Evolutionary conservation across 306 rosid species (phyloP), one percentile per base, ranked within the genome.

Genomic region (Vicia villosa): DNA sequence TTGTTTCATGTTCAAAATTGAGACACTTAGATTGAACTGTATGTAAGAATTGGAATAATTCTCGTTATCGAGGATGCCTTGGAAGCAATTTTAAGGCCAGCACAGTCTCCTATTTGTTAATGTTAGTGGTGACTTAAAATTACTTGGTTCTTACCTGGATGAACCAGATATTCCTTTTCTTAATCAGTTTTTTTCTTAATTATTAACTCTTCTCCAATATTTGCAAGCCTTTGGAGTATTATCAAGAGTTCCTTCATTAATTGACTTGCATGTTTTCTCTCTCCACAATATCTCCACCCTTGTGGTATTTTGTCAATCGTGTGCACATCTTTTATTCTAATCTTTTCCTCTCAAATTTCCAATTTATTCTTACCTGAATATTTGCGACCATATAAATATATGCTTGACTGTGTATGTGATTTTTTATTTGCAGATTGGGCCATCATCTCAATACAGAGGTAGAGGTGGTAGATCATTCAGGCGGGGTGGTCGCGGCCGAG

Each of bases 381-480:
- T 20, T 56, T 69, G 75, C 56, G n/a, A 66, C 66, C 52, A 60
- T 51, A 38, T 71, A 56, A 41, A 61, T 81, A 54, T 80, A 69
- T 72, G 78, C 74, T 68, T 75, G 72, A 54, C 73, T 84, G 82
- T 75, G 67, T 77, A 72, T 66, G 78, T 61, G 65, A 84, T 69
- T 84, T 76, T 51, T 66, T 74, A 57, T 85, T 77, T 80, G 82
- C 92, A 88, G 92, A 82, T 77, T 60, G 90, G 80, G 79, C 76
- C 82, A 57, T 81, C 82, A 46, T 81, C 87, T 74, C 86, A 75
- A 63, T 82, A 76, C 83, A 83, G 92, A 86, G 92, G 84, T 70
- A 80, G 90, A 75, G 90, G 95, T 42, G 75, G 86, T 81, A 86
- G 91, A 81, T 64, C 89, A 74, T 85, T 82, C 67, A 86, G 86